Base-by-base conservation (phyloP, 805 yeast species). In the Candida hungchunana region DNA sequence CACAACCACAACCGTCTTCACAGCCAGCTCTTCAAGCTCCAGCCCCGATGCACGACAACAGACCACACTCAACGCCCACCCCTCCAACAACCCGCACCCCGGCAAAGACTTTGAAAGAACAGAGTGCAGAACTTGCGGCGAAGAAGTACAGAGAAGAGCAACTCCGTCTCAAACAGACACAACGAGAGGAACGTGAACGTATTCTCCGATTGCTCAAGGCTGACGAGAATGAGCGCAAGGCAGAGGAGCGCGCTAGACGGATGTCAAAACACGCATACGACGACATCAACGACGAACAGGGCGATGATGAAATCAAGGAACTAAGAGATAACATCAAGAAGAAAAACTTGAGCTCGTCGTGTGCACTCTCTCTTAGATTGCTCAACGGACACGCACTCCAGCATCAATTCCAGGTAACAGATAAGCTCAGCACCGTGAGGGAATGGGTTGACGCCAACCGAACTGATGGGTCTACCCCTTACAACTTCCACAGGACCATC, bases 381-480 rank as follows among this genome's bases (percentile, higher is more conserved):
- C 68, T 85, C 31, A 82, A 85, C 57, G 90, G 95, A 0, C 62
- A 66, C 10, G 63, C 82, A 1, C 38, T 81, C 4, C 71, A 67
- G 36, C 68, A 74, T 31, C 64, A 64, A 16, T 84, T 85, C 47
- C 40, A 51, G 1, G 56, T 71, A 1, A 39, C 47, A 2, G 64
- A 69, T 9, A 71, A 74, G 1, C 62, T 86, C 24, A 60, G 60
- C 14, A 71, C 68, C 30, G 88, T 86, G 4, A 64, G 95, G 35
- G 59, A 56, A 14, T 79, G 81, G 77, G 58, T 83, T 8, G 79
- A 78, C 39, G 47, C 44, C 5, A 66, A 69, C 35, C 55, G 83
- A 56, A 66, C 73, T 1, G 72, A 71, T 42, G 64, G 68, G 2
- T 66, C 61, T 22, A 58, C 62, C 1, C 67, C 77, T 36, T 68